Base-by-base conservation (phyloP, 2,329 filamentous ascomycete species). In the Akanthomyces lecanii region DNA sequence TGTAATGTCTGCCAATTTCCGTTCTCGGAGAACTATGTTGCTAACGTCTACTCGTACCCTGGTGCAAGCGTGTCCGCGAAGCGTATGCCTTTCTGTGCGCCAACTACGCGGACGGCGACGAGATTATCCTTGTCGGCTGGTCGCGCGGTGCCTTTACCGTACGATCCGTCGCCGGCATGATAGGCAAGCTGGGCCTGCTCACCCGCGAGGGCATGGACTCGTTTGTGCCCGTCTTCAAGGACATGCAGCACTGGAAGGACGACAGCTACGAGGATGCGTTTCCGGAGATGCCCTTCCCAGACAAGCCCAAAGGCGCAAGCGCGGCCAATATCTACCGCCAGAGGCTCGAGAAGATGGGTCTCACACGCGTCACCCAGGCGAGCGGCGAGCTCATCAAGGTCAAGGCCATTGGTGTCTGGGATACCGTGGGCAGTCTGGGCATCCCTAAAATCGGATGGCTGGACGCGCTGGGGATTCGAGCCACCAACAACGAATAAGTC, bases 61-160 rank as follows among this genome's bases (percentile, higher is more conserved):
- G 42, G 7, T 25, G 8, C 40, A 88, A 88, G 75, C 72, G 77
- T 63, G 80, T 89, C 60, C 81, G 84, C 14, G 85, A 87, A 70
- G 82, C 84, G 1, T 89, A 89, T 69, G 78, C 81, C 5, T 88
- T 87, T 68, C 75, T 88, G 2, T 86, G 83, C 61, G 80, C 82
- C 67, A 88, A 88, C 72, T 87, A 87, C 67, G 77, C 78, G 61
- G 78, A 81, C 60, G 82, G 82, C 3, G 84, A 86, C 65, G 80
- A 85, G 65, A 83, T 86, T 54, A 73, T 84, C 53, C 76, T 85
- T 33, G 71, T 85, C 33, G 84, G 83, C 3, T 86, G 84, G 74
- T 85, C 82, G 1, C 78, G 84, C 16, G 83, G 83, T 4, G 84
- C 83, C 5, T 86, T 85, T 67, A 86, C 82, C 0, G 82, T 79